These are phyloP conservation scores for Trichomonas gallinae DNA, from an alignment of 208 protist species.

Conservation along the genomic window DNA sequence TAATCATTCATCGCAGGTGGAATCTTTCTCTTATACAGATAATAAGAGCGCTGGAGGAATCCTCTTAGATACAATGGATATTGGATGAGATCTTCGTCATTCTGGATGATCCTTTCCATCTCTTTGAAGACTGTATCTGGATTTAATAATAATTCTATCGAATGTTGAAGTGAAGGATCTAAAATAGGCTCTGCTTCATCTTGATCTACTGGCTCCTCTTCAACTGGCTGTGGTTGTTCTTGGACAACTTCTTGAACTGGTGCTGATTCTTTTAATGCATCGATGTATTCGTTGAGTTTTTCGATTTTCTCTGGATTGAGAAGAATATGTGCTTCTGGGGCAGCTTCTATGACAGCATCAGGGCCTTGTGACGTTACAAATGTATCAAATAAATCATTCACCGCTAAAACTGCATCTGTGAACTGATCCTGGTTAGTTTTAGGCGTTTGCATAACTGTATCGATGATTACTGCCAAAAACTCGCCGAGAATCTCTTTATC, in stretches of 20 bases:
- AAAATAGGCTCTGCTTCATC: background rate
- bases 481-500: background rate
- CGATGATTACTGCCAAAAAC: background rate
- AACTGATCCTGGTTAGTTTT: background rate
- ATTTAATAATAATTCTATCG: background rate
- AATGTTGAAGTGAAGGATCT: background rate
- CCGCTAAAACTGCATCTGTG: background rate
- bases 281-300: background rate
- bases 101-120: background rate
- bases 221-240: background rate
- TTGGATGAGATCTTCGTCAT: background rate
- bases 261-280: background rate
- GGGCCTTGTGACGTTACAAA: background rate
- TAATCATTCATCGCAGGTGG: background rate
- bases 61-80: background rate
- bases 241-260: no score
- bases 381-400: background rate
- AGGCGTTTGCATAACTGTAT: background rate
- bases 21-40: background rate
- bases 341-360: background rate
- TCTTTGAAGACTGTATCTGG: background rate
- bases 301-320: background rate
- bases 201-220: background rate
- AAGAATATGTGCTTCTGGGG: background rate
- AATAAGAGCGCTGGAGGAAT: background rate